Conservation (phyloP, 2,329 filamentous ascomycete species). For the Alternaria angustiovoidea region DNA sequence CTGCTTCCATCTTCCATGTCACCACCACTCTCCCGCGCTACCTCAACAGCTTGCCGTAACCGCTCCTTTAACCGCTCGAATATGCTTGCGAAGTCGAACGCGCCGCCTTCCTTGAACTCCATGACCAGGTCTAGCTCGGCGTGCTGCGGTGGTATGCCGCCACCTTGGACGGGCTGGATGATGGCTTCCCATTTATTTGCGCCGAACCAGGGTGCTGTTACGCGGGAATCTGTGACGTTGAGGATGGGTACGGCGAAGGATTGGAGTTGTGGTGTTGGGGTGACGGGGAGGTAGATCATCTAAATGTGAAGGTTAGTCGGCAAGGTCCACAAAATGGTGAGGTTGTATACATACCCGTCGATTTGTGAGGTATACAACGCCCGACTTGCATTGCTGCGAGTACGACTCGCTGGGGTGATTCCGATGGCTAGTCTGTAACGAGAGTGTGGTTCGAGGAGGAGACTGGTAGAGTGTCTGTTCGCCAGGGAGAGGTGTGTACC, state of each 20-base stretch:
- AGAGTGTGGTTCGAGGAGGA: constrained; percentile 78
- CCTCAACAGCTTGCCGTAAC: constrained; percentile 79
- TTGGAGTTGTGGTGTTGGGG: constrained; percentile 72
- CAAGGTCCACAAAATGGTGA: background rate
- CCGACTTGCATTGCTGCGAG: constrained; percentile 75
- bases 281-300: constrained; percentile 86
- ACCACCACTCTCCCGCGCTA: constrained; percentile 70
- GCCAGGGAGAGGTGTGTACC: constrained; percentile 84
- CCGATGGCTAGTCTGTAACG: constrained; percentile 74
- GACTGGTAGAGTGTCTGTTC: constrained; percentile 85
- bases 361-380: constrained; percentile 82
- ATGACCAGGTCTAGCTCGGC: constrained; percentile 81
- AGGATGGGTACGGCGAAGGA: constrained; percentile 91
- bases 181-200: constrained; percentile 87
- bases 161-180: constrained; percentile 81
- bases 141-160: constrained; percentile 79
- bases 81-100: constrained; percentile 84
- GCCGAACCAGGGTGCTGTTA: constrained; percentile 89
- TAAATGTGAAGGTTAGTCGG: constrained; percentile 49
- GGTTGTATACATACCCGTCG: constrained; percentile 69
- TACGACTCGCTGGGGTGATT: constrained; percentile 70
- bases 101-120: constrained; percentile 94
- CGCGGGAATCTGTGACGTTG: constrained; percentile 84
- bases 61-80: constrained; percentile 88
- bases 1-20: constrained; percentile 52